These are phyloP conservation scores for Cryptococcus sp. DNA, from an alignment of 1,284 basidiomycete species.

Conservation along the genomic window DNA sequence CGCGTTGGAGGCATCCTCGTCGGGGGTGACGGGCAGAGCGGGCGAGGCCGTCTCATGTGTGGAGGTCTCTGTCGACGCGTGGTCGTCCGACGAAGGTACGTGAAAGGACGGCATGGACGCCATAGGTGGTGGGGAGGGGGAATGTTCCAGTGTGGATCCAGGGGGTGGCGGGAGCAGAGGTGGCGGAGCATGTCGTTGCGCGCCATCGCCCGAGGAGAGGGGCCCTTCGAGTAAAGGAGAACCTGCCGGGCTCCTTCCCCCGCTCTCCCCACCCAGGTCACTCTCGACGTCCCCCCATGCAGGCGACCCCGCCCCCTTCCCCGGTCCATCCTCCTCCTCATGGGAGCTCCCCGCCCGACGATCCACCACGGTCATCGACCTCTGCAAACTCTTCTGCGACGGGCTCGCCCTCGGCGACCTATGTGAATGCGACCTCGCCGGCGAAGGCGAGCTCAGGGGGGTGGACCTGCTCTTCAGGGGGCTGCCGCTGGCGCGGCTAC, in stretches of 20 bases:
- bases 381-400: slow-evolving; percentile 7
- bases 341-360: no score
- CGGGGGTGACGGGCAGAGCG: slow-evolving; percentile 43
- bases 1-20: slow-evolving; percentile 13
- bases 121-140: slow-evolving; percentile 16
- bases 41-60: slow-evolving; percentile 43
- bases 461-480: slow-evolving; percentile 1
- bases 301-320: no score
- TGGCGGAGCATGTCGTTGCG: background rate
- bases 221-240: no score
- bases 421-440: slow-evolving; percentile 13
- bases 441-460: slow-evolving; percentile 14
- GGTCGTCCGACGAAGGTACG: slow-evolving; percentile 32
- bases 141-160: slow-evolving; percentile 2
- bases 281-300: no score
- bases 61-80: slow-evolving; percentile 42
- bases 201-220: no score
- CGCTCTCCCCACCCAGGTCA: no score
- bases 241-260: no score
- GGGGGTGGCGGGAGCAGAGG: background rate
- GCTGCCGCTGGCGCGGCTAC: slow-evolving; percentile 9
- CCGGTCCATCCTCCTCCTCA: no score
- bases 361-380: slow-evolving; percentile 15
- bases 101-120: background rate
- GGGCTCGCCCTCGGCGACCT: slow-evolving; percentile 7